Base-by-base conservation (phyloP, 2,329 filamentous ascomycete genomes). In the Neophaeococcomyces aloes region DNA sequence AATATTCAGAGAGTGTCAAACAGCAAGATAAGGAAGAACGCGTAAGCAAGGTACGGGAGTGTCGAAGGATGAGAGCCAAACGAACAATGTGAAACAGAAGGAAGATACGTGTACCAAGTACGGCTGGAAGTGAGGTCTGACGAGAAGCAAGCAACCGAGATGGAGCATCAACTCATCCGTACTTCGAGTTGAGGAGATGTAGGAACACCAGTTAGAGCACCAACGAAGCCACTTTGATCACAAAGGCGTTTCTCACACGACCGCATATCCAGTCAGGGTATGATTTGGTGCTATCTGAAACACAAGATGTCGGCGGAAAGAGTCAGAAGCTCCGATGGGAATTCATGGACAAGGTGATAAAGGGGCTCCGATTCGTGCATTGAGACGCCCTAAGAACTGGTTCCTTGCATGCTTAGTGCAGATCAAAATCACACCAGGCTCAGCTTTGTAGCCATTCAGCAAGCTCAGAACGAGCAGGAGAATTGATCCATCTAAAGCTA, bases 401-500 rank as follows among this genome's bases (percentile, higher is more conserved):
- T 41, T 33, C 38, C 38, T 41, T 41, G 38, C 38, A 41, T 41
- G 18, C 18, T 7, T 25, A 29, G 38, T 19, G 38, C 30, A 23
- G 30, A 41, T 41, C 38, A 33, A 33, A 8, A 11, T 29, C 13
- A 25, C 11, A 11, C 21, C 13, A 3, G 14, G 5, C 4, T 4
- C 13, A 4, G 5, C 33, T 21, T 5, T n/a, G 33, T 4, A 21
- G 15, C 6, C 19, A n/a, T 15, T 21, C 18, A 25, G 21, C 7
- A 4, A 13, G 14, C 14, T 25, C 15, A 3, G 10, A 23, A 25
- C 10, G 11, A 38, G 14, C 18, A 23, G 25, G 37, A 39, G 21
- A n/a, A 29, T 29, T 15, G 14, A 6, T 27, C 11, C 23, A 13
- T 14, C 17, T 23, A 17, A 29, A 10, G 37, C 31, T 15, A n/a